phyloP scores from a whole-genome alignment of 805 yeast genomes.

The Yarrowia sp. region DNA sequence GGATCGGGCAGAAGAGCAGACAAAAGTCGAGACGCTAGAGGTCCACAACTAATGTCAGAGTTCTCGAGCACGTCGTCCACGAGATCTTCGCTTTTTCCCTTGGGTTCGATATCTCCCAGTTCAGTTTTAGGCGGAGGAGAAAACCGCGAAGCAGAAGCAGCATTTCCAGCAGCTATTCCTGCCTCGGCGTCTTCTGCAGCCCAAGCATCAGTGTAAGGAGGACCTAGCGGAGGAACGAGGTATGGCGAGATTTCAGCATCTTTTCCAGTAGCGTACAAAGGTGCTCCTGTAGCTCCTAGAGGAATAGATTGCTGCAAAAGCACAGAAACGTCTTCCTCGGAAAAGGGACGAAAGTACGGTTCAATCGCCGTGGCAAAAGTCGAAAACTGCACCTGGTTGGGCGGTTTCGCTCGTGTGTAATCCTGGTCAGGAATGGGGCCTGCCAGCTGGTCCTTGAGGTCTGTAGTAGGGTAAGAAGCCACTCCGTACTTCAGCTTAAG shows the following conservation, averaged over 20 bases:
- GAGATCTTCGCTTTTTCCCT: slow-evolving; percentile 55
- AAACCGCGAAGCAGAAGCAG: slow-evolving; percentile 31
- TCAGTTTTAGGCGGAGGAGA: slow-evolving; percentile 37
- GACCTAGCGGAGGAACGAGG: slow-evolving; percentile 81
- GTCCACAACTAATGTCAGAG: slow-evolving; percentile 83
- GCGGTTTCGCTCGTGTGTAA: slow-evolving; percentile 75
- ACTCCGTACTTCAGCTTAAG: slow-evolving; percentile 78
- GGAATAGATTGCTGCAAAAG: slow-evolving; percentile 59
- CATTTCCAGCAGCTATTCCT: slow-evolving; percentile 10
- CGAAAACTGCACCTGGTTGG: slow-evolving; percentile 87
- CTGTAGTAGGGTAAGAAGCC: slow-evolving; percentile 80
- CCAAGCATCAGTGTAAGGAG: slow-evolving; percentile 80
- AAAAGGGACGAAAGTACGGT: slow-evolving; percentile 71
- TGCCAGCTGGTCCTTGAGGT: slow-evolving; percentile 71
- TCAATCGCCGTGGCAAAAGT: slow-evolving; percentile 85
- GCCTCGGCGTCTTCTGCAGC: slow-evolving; percentile 62
- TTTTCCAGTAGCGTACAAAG: slow-evolving; percentile 40
- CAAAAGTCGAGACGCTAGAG: slow-evolving; percentile 75
- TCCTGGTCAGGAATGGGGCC: slow-evolving; percentile 87
- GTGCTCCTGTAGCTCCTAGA: slow-evolving; percentile 39
- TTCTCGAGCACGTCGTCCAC: slow-evolving; percentile 63
- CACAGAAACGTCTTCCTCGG: slow-evolving; percentile 78
- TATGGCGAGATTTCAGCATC: slow-evolving; percentile 53
- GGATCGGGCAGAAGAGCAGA: slow-evolving; percentile 61
- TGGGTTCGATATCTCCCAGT: slow-evolving; percentile 42